Evolutionary conservation across 805 yeast species (phyloP).

Genomic region (Diddensiella santjacobensis): DNA sequence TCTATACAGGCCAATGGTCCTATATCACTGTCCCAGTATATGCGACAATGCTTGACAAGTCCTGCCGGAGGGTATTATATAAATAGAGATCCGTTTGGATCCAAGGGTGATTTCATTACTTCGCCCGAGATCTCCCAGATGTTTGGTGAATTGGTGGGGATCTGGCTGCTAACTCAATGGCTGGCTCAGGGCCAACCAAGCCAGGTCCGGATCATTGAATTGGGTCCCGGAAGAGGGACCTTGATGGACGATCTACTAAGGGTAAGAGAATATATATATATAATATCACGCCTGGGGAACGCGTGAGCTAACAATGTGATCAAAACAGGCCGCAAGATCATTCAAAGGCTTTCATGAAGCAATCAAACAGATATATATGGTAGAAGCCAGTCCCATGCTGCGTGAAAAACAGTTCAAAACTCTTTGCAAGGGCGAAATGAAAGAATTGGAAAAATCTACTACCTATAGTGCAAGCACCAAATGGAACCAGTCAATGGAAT

Average conservation of each 20-base stretch:
- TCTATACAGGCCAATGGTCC: constrained; percentile 66
- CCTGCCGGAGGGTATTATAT: constrained; percentile 79
- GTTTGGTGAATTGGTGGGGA: constrained; percentile 80
- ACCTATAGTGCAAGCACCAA: constrained; percentile 40
- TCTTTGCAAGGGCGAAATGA: constrained; percentile 38
- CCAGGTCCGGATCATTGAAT: constrained; percentile 58
- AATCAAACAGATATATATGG: constrained; percentile 43
- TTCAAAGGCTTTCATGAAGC: constrained; percentile 35
- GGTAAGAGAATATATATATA: background rate
- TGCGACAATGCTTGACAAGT: constrained; percentile 77
- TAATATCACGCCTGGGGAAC: too few species aligned
- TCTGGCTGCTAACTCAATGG: constrained; percentile 60
- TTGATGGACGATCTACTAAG: constrained; percentile 61
- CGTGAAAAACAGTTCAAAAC: constrained; percentile 49
- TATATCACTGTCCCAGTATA: constrained; percentile 63
- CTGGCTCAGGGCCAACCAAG: constrained; percentile 49
- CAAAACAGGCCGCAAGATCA: constrained; percentile 20
- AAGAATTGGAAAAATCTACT: constrained; percentile 26
- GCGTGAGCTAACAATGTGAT: background rate
- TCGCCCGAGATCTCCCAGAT: constrained; percentile 85
- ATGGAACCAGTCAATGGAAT: constrained; percentile 48
- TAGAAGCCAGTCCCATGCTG: constrained; percentile 70
- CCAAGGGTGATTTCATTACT: constrained; percentile 72
- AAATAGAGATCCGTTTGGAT: constrained; percentile 67
- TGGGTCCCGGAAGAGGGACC: constrained; percentile 86